Conservation (phyloP, 2,329 filamentous ascomycete genomes). For the Onygenales sp. region DNA sequence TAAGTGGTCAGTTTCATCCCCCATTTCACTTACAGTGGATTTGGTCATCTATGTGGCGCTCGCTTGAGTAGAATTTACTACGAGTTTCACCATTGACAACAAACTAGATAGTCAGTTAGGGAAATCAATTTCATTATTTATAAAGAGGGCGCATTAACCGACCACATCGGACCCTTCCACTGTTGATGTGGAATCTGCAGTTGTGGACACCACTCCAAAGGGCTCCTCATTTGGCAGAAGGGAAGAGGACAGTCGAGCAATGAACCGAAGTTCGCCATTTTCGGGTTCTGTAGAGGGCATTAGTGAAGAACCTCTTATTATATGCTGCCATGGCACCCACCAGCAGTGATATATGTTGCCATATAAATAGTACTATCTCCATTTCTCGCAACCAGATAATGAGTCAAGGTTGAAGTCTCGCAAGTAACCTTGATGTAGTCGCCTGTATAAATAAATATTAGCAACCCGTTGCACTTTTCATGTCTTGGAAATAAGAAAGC, state of each 20-base stretch:
- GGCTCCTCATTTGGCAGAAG: conserved; percentile 45
- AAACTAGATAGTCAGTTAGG: conserved; percentile 27
- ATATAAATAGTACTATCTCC: conserved; percentile 53
- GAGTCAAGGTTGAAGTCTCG: conserved; percentile 49
- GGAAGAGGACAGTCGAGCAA: conserved; percentile 48
- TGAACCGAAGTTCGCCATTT: conserved; percentile 55
- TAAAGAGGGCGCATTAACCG: conserved; percentile 1
- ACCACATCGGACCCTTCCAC: conserved; percentile 51
- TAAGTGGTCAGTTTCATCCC: too few species aligned
- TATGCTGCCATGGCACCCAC: conserved; percentile 13
- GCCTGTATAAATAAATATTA: conserved; percentile 10
- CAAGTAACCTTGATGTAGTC: conserved; percentile 54
- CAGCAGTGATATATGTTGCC: conserved; percentile 51
- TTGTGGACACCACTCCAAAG: conserved; percentile 48
- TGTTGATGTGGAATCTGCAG: conserved; percentile 39
- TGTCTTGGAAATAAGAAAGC: too few species aligned
- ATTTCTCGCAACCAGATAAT: conserved; percentile 53
- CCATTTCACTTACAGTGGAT: conserved; percentile 42
- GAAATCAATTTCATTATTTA: background rate
- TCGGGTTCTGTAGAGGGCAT: conserved; percentile 32
- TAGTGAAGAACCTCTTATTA: background rate
- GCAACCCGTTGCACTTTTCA: too few species aligned
- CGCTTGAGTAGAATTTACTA: conserved; percentile 60
- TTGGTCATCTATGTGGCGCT: conserved; percentile 60
- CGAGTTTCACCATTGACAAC: conserved; percentile 53